Base-by-base conservation (phyloP, 2,329 filamentous ascomycete genomes). In the Hortaea werneckii region DNA sequence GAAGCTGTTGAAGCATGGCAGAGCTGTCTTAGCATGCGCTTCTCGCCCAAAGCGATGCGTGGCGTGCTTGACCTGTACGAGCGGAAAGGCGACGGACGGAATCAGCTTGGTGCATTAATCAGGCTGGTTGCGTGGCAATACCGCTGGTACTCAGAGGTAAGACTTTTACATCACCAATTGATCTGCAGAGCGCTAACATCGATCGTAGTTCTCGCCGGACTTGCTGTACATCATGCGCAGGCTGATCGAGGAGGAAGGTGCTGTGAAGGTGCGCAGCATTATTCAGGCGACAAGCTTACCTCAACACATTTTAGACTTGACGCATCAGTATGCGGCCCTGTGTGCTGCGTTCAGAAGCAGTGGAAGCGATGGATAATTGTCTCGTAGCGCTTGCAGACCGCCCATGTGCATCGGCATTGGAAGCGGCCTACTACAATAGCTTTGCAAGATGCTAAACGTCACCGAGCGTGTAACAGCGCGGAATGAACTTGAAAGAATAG, bases 111-210 rank as follows among this genome's bases (percentile, higher is more conserved):
- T 28, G 82, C 86, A n/a, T 74, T 95, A 48, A 95, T 98, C 54
- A 76, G 88, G 43, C 73, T 98, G 37, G 87, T 96, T 30, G 92
- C 90, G 9, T 98, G 92, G 92, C 92, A 98, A 69, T 98, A 95
- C 69, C 78, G 92, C 56, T 98, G 92, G 92, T 98, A 98, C 71
- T 95, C 89, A 46, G 92, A 98, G 77, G 80, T 83, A 66, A 59
- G 69, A 51, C 20, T 1, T 6, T 28, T 11, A 26, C 5, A 45
- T 38, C 10, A 20, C 20, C 20, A 20, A 20, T 20, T 20, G 20
- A 20, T 20, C 20, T 20, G 20, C 20, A 20, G 20, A 20, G 20
- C 20, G 20, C 20, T 20, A 20, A 20, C 20, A 20, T 20, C 20
- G 20, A 5, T 9, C n/a, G 11, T 28, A 83, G 79, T 98, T 98